phyloP scores from a whole-genome alignment of 2,329 filamentous ascomycete genomes.

The Ophiocordyceps camponoti-rufipedis region DNA sequence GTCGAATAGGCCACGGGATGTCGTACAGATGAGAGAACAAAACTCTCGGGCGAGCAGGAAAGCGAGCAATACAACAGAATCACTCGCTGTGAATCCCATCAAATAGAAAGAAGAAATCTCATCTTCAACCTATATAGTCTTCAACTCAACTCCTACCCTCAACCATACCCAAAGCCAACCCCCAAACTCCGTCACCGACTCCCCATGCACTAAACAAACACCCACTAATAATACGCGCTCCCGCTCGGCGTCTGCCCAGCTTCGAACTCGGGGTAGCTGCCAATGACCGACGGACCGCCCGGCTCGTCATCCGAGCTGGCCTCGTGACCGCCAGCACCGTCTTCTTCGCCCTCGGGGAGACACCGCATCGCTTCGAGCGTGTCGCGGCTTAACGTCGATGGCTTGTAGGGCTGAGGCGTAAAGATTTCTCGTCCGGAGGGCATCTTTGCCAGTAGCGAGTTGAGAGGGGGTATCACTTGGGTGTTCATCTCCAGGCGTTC shows the following conservation, averaged over 20 bases:
- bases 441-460: conserved; percentile 57
- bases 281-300: conserved; percentile 16
- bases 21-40: neutral
- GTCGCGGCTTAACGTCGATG: conserved; percentile 45
- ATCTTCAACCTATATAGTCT: too few relatives aligned
- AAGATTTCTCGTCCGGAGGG: conserved; percentile 83
- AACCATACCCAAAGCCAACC: too few relatives aligned
- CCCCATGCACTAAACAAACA: too few relatives aligned
- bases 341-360: conserved; percentile 16
- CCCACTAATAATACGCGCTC: conserved; percentile 18
- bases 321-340: conserved; percentile 12
- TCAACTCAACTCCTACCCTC: too few relatives aligned
- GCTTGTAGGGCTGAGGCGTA: conserved; percentile 46
- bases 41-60: neutral
- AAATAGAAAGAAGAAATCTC: too few relatives aligned
- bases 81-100: too few relatives aligned
- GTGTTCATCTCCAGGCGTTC: conserved; percentile 47
- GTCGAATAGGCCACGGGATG: too few relatives aligned
- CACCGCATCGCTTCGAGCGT: conserved; percentile 42
- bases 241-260: conserved; percentile 11
- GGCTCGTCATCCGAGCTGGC: conserved; percentile 21
- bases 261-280: conserved; percentile 28
- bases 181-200: too few relatives aligned
- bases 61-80: too few relatives aligned
- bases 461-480: conserved; percentile 54